Evolutionary conservation across 371 early-diverging fungal species (phyloP).

Genomic region (Ordospora colligata): DNA sequence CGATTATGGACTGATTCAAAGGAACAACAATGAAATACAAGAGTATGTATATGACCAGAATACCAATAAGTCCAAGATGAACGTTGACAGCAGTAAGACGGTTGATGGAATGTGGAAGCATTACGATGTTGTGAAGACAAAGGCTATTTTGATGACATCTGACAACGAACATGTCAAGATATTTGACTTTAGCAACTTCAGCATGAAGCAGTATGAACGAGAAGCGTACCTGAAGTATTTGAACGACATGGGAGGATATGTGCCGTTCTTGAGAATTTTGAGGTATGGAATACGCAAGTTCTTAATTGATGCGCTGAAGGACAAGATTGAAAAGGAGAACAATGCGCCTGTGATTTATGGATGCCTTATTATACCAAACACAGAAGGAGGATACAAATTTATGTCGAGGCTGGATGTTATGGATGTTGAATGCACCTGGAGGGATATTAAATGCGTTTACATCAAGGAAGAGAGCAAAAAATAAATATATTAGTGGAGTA

Average conservation of each 20-base stretch:
- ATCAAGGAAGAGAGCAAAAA: neutral
- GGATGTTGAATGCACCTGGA: neutral
- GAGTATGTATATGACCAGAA: neutral
- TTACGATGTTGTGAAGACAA: neutral
- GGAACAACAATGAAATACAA: neutral
- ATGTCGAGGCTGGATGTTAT: neutral
- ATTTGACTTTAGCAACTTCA: neutral
- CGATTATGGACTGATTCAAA: neutral
- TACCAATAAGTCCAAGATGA: neutral
- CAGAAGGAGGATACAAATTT: slow-evolving; percentile 7
- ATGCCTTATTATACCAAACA: slow-evolving; percentile 3
- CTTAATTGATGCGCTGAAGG: neutral
- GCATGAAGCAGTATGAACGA: neutral
- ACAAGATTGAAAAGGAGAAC: neutral
- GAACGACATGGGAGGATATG: neutral
- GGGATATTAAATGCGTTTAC: neutral
- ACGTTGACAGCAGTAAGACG: neutral
- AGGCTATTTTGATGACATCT: neutral
- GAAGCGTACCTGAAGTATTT: neutral
- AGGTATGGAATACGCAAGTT: neutral
- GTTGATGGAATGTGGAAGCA: neutral
- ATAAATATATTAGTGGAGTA: neutral
- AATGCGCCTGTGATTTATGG: neutral
- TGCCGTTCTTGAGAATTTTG: neutral
- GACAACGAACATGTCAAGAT: neutral